phyloP scores from a whole-genome alignment of 768 basidiomycete genomes.

The Mycena leptocephala region DNA sequence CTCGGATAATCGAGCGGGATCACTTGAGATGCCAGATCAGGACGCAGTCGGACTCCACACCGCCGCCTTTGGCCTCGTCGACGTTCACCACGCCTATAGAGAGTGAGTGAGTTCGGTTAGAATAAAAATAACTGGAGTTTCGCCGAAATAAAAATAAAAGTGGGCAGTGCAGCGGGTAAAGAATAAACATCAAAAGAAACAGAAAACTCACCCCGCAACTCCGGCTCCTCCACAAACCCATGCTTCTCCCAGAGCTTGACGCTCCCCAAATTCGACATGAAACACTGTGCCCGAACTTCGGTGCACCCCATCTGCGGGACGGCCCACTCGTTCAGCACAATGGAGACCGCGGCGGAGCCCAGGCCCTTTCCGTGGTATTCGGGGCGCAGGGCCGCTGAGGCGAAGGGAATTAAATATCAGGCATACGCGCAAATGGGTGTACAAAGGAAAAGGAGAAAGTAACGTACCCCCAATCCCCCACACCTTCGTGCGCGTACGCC shows the following conservation, averaged over 20 bases:
- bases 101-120: too few species aligned
- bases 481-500: constrained; percentile 23
- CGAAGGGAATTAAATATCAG: not conserved
- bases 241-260: constrained; percentile 35
- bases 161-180: not conserved
- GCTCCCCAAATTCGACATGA: constrained; percentile 20
- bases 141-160: not conserved
- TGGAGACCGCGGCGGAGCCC: constrained; percentile 25
- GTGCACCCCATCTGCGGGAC: constrained; percentile 35
- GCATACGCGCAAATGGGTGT: too few species aligned
- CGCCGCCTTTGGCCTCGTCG: constrained; percentile 23
- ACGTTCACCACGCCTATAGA: not conserved
- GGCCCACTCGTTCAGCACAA: constrained; percentile 30
- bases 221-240: constrained; percentile 28
- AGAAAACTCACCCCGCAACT: not conserved
- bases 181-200: not conserved
- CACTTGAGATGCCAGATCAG: constrained; percentile 17
- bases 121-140: too few species aligned
- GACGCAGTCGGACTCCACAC: not conserved
- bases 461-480: constrained; percentile 29
- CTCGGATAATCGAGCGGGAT: not conserved
- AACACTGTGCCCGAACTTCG: constrained; percentile 29
- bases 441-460: too few species aligned
- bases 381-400: constrained; percentile 22
- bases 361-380: constrained; percentile 32